Evolutionary conservation across 441 rosid species (phyloP), one percentile per base, ranked within the genome.

Genomic region (Euphorbia celastroides): DNA sequence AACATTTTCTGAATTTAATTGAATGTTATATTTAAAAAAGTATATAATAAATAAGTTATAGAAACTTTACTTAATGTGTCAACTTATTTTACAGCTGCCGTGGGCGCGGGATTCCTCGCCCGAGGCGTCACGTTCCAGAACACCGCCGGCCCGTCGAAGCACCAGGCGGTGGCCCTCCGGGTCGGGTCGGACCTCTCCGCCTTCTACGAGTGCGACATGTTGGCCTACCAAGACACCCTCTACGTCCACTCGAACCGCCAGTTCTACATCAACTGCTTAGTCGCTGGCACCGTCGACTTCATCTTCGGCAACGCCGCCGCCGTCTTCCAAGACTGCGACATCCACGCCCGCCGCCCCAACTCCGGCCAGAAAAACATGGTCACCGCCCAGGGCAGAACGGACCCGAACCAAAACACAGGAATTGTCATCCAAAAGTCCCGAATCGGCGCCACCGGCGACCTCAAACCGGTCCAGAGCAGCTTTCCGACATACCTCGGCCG

Each of bases 391-490:
- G 85, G 88, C 36, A 77, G 87, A 5, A 74, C 63, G 17, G 79
- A 77, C 65, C 81, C 79, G 0, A 65, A 76, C 42, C 75, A 80
- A 26, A 68, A 79, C 19, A 79, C 88, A 0, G 96, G 96, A 11
- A 86, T 88, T 78, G 84, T 88, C 5, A 80, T 91, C 41, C 96
- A 91, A 27, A 84, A 80, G 72, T 87, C 96, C 87, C 85, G 83
- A 22, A 84, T 91, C 25, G 69, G 83, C 0, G 92, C 89, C 7
- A 89, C 86, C 26, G 27, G 67, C 20, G 96, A 88, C 32, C 74
- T 87, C 34, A 50, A 72, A 14, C 79, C 81, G 2, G 72, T 51
- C 30, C 65, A 71, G 36, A 81, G 74, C 74, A 70, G 81, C 1
- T 79, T 88, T 13, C 41, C 63, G 19, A 70, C 89, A 5, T 91